These are phyloP conservation scores for Ogataea wickerhamii DNA, from an alignment of 805 yeast species.

Conservation along the genomic window DNA sequence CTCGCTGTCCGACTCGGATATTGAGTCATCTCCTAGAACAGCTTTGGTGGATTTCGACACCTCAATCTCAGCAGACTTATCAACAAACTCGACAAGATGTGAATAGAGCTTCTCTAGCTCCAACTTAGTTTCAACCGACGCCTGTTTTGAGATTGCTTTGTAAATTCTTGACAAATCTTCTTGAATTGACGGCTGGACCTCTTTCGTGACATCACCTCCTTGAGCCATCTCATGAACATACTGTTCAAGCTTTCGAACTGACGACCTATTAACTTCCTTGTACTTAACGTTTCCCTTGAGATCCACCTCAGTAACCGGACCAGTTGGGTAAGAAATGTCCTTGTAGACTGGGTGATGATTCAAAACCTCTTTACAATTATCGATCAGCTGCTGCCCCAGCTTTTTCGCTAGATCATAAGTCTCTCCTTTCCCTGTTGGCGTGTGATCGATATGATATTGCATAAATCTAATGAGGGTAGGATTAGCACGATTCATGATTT, in stretches of 20 bases:
- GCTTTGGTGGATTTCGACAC: slow-evolving; percentile 58
- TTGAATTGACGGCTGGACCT: slow-evolving; percentile 69
- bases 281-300: slow-evolving; percentile 83
- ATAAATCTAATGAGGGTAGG: slow-evolving; percentile 91
- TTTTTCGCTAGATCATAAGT: slow-evolving; percentile 87
- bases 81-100: slow-evolving; percentile 66
- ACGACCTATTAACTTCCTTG: slow-evolving; percentile 80
- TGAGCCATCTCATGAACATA: slow-evolving; percentile 95
- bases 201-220: slow-evolving; percentile 81
- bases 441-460: slow-evolving; percentile 88
- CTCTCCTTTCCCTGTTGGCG: slow-evolving; percentile 83
- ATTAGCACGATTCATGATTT: slow-evolving; percentile 95
- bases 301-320: slow-evolving; percentile 87
- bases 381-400: slow-evolving; percentile 90
- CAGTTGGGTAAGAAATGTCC: slow-evolving; percentile 91
- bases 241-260: slow-evolving; percentile 91
- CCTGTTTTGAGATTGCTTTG: slow-evolving; percentile 75
- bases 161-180: slow-evolving; percentile 83
- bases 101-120: slow-evolving; percentile 71
- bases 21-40: slow-evolving; percentile 43
- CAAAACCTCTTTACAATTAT: slow-evolving; percentile 86
- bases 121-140: slow-evolving; percentile 61
- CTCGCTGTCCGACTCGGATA: slow-evolving; percentile 46
- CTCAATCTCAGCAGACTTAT: slow-evolving; percentile 66
- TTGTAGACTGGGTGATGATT: slow-evolving; percentile 86